Base-by-base conservation (phyloP, 2,329 filamentous ascomycete species). In the Colletotrichum sp. region DNA sequence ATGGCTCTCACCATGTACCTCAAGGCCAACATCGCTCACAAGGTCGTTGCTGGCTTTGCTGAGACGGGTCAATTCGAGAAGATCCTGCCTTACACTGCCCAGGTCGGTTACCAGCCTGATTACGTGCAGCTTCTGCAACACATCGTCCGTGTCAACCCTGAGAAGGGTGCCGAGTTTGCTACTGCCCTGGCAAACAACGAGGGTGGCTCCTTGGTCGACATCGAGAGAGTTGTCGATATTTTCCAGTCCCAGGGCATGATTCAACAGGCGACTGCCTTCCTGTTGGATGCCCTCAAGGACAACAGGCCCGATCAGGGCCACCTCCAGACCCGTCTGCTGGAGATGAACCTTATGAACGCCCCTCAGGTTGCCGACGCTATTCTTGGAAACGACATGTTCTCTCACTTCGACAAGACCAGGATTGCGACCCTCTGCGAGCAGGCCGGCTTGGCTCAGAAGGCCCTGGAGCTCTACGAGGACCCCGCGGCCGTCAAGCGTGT, bases 171-270 rank as follows among this genome's bases (percentile, higher is more conserved):
- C 1, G 97, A 99, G 82, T 99, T 99, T 81, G 98, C 97, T 27
- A 95, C 94, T n/a, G 92, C 95, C 78, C 91, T 99, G 77, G 96
- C 95, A 59, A 98, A 97, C 84, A 93, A 97, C 80, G 95, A 98
- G 82, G 92, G 93, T 76, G 96, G 95, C 30, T 93, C 96, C 29
- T 88, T 98, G 75, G 93, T 99, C 79, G 97, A 99, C 81, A 92
- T 99, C 73, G 95, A 98, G 83, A 95, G 96, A 63, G 96, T 98
- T 29, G 95, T 98, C 65, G 97, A 99, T 84, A 96, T 99, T 76
- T 99, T 99, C 93, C 94, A 98, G 86, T 96, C 96, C 12, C 97
- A 99, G 85, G 96, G 96, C 82, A 97, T 99, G 96, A 92, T 99
- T 66, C 98, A 99, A 84, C 96, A 98, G 85, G 96, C 96, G 9